A percentile compares a stretch with the other conserved stretches of the same genome.
Conservation (phyloP, 1,284 basidiomycete species). For the Microbotryum silenes-acaulis region DNA sequence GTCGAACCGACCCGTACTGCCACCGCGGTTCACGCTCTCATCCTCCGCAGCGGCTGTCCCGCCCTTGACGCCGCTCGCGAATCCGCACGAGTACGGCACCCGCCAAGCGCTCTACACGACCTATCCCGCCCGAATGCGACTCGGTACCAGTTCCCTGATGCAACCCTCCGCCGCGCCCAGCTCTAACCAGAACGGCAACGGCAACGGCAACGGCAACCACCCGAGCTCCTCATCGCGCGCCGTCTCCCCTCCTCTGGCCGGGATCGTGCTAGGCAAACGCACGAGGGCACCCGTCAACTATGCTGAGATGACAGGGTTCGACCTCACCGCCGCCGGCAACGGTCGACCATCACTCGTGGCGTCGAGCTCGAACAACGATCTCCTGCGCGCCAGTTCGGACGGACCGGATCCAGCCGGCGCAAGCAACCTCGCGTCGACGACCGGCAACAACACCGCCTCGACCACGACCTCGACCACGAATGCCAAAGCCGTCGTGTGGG, state of each 20-base stretch:
- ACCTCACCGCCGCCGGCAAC: too few species aligned
- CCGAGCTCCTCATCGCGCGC: neutral
- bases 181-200: neutral
- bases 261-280: slow-evolving; percentile 14
- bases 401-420: slow-evolving; percentile 1
- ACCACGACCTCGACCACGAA: neutral
- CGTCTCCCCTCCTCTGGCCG: slow-evolving; percentile 8
- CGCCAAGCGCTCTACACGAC: slow-evolving; percentile 70
- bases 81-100: slow-evolving; percentile 8
- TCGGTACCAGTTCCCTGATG: slow-evolving; percentile 79
- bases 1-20: neutral
- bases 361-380: too few species aligned
- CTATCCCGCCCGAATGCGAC: slow-evolving; percentile 85
- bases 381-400: too few species aligned
- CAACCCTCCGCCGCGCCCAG: slow-evolving; percentile 54
- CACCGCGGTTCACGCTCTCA: slow-evolving; percentile 8
- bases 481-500: slow-evolving; percentile 37
- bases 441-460: slow-evolving; percentile 37
- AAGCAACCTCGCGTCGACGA: slow-evolving; percentile 44
- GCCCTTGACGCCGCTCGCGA: slow-evolving; percentile 24
- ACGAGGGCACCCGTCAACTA: slow-evolving; percentile 65
- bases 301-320: slow-evolving; percentile 58
- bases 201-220: neutral
- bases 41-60: slow-evolving; percentile 10
- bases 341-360: too few species aligned